Evolutionary conservation across 768 basidiomycete species (phyloP).

Genomic region (Leccinum ochraceum): DNA sequence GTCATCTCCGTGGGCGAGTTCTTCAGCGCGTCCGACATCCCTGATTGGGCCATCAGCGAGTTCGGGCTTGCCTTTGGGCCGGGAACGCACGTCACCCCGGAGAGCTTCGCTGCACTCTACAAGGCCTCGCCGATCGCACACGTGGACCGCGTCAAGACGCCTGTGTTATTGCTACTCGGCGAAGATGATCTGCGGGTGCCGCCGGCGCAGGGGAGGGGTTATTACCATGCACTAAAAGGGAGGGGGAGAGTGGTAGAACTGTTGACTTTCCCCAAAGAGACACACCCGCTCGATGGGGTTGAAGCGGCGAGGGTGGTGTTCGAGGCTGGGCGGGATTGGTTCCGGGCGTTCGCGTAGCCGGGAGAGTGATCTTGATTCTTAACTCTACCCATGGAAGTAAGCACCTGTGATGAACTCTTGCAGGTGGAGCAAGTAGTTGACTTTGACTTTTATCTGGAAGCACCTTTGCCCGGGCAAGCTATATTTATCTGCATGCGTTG

Average conservation of each 20-base stretch:
- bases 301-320: conserved; percentile 54
- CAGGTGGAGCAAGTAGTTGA: too few relatives aligned
- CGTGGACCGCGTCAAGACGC: conserved; percentile 50
- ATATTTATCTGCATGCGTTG: too few relatives aligned
- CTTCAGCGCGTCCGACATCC: conserved; percentile 55
- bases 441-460: too few relatives aligned
- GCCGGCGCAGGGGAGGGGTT: conserved; percentile 59
- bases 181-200: conserved; percentile 62
- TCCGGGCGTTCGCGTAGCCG: conserved; percentile 30
- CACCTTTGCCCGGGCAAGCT: too few relatives aligned
- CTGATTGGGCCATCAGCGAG: conserved; percentile 61
- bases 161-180: conserved; percentile 63
- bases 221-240: conserved; percentile 45
- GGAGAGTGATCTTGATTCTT: background rate
- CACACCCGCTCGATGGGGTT: conserved; percentile 64
- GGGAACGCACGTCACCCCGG: conserved; percentile 43
- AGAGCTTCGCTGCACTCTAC: conserved; percentile 45
- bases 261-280: conserved; percentile 60
- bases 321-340: conserved; percentile 55
- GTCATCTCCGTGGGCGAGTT: conserved; percentile 64
- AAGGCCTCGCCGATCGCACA: conserved; percentile 56
- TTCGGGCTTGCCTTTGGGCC: conserved; percentile 39
- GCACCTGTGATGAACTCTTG: background rate
- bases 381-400: background rate
- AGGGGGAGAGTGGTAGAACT: conserved; percentile 48